phyloP scores from a whole-genome alignment of 768 basidiomycete species.

The Podaxis sp. region DNA sequence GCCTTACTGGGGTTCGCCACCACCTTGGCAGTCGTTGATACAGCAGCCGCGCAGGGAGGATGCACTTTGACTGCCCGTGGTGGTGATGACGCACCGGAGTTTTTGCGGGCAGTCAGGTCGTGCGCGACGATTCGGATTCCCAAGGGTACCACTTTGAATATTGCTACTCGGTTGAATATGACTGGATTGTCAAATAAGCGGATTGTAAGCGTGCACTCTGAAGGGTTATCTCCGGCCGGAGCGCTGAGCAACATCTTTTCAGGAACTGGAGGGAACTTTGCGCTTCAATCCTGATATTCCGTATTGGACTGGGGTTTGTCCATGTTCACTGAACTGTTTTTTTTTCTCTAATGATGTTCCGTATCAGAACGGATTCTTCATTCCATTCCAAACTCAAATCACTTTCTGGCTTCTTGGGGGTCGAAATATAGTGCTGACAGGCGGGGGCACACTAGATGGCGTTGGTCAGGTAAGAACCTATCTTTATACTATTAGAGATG shows the following conservation, averaged over 20 bases:
- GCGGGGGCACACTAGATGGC: slow-evolving; percentile 67
- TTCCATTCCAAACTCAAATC: slow-evolving; percentile 53
- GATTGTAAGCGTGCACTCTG: slow-evolving; percentile 34
- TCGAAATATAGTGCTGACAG: slow-evolving; percentile 45
- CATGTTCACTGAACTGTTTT: neutral
- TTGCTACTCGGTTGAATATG: slow-evolving; percentile 52
- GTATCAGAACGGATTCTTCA: slow-evolving; percentile 49
- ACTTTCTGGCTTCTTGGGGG: slow-evolving; percentile 60
- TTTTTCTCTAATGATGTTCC: neutral
- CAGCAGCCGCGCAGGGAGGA: neutral
- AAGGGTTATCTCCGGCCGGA: neutral
- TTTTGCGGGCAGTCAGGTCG: slow-evolving; percentile 41
- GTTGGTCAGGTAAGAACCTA: slow-evolving; percentile 50
- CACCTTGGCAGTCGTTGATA: neutral
- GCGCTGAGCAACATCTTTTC: neutral
- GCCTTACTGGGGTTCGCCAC: neutral
- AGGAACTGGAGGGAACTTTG: slow-evolving; percentile 53
- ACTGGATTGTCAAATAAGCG: slow-evolving; percentile 49
- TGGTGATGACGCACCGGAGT: slow-evolving; percentile 50
- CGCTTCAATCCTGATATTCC: slow-evolving; percentile 49
- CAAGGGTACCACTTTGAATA: slow-evolving; percentile 45
- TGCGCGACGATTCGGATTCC: slow-evolving; percentile 46
- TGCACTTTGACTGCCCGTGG: slow-evolving; percentile 47
- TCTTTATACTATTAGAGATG: neutral
- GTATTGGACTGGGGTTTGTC: slow-evolving; percentile 51